phyloP scores from a whole-genome alignment of 345 rosid genomes.

The Populus davidiana region DNA sequence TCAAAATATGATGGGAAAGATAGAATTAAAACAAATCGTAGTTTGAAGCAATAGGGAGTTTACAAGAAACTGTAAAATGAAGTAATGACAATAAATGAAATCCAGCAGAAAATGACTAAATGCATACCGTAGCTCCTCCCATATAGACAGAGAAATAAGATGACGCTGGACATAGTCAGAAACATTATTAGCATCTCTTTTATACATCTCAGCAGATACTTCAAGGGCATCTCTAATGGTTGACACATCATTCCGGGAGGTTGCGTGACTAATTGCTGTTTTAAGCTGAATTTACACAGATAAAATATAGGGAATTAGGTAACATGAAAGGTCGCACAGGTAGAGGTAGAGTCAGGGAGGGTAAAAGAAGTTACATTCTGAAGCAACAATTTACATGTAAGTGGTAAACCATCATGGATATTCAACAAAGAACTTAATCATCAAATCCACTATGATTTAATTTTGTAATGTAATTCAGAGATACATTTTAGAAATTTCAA shows the following conservation, averaged over 20 bases:
- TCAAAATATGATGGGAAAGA: not conserved
- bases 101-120: conserved; percentile 1
- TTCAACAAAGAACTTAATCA: not conserved
- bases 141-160: conserved; percentile 82
- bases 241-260: conserved; percentile 80
- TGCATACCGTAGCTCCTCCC: conserved; percentile 88
- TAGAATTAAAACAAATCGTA: not conserved
- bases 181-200: conserved; percentile 87
- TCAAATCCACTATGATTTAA: not conserved
- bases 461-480: not conserved
- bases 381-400: not conserved
- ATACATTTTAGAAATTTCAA: not conserved
- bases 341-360: not conserved
- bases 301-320: not conserved
- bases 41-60: not conserved
- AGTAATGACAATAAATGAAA: not conserved
- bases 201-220: conserved; percentile 96
- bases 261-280: conserved; percentile 91
- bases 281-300: conserved; percentile 59
- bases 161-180: conserved; percentile 92
- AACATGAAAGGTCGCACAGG: not conserved
- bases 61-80: conserved; percentile 11
- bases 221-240: conserved; percentile 93
- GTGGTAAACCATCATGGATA: not conserved
- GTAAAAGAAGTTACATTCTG: not conserved